phyloP scores from a whole-genome alignment of 331 rosid genomes.

The Spiraea crenata region DNA sequence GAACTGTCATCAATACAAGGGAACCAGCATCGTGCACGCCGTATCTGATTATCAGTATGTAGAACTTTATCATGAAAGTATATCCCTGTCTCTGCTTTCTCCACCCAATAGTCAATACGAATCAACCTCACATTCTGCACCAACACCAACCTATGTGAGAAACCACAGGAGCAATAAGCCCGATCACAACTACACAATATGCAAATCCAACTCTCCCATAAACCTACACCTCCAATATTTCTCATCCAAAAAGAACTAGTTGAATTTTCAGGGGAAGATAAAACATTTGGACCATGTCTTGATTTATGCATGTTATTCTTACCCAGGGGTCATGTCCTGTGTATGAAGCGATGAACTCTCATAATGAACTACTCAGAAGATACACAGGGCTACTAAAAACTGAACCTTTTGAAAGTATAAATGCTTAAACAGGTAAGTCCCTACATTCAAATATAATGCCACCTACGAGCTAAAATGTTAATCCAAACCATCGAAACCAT shows the following conservation, averaged over 20 bases:
- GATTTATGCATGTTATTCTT: too few relatives aligned
- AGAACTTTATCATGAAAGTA: slow-evolving; percentile 63
- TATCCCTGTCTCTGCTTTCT: slow-evolving; percentile 87
- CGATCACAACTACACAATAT: slow-evolving; percentile 39
- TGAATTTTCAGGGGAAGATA: neutral
- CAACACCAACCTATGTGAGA: slow-evolving; percentile 74
- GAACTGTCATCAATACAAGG: slow-evolving; percentile 87
- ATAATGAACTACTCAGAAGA: neutral
- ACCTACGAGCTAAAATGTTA: neutral
- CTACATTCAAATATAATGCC: too few relatives aligned
- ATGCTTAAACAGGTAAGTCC: neutral
- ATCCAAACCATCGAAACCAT: neutral
- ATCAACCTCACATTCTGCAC: slow-evolving; percentile 89
- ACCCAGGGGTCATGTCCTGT: neutral
- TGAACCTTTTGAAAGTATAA: neutral
- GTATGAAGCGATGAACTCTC: neutral
- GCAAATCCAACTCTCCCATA: neutral
- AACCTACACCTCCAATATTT: neutral
- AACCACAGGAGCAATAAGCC: slow-evolving; percentile 46
- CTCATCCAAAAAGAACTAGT: neutral
- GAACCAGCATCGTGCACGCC: slow-evolving; percentile 97
- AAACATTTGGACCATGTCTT: too few relatives aligned
- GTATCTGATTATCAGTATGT: slow-evolving; percentile 81
- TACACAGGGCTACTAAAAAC: neutral
- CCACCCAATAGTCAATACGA: slow-evolving; percentile 91